phyloP scores from a whole-genome alignment of 2,329 filamentous ascomycete genomes.

The Phialocephala subalpina region DNA sequence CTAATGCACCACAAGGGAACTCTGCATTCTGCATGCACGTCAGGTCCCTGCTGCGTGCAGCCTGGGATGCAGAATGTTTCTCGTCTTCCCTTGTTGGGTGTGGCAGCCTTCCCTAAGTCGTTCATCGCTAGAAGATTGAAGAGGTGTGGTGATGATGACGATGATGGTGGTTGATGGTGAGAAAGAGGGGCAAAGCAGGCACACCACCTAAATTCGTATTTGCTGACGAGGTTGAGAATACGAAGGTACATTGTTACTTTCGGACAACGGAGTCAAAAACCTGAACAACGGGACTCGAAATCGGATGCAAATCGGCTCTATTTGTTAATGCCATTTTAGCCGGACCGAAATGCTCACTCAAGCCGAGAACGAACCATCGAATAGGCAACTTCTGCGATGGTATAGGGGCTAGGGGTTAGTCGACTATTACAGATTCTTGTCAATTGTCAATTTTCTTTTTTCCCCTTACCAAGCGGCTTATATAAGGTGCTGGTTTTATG shows the following conservation, averaged over 20 bases:
- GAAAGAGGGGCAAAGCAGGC: too few species aligned
- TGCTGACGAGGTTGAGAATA: too few species aligned
- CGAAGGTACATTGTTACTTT: too few species aligned
- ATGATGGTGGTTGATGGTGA: neutral
- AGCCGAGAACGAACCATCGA: neutral
- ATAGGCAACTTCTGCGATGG: neutral
- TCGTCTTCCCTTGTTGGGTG: neutral
- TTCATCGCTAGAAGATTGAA: neutral
- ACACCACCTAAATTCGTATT: too few species aligned
- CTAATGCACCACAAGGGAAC: conserved; percentile 1
- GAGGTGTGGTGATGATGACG: too few species aligned
- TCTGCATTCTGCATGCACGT: neutral
- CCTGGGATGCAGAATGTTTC: too few species aligned
- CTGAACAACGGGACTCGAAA: too few species aligned
- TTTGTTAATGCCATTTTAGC: too few species aligned
- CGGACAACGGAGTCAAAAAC: too few species aligned
- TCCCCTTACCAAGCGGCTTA: neutral
- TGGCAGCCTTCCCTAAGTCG: neutral
- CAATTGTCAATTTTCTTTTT: neutral
- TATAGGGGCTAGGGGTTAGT: neutral
- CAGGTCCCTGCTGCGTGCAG: neutral
- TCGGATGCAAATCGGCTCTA: conserved; percentile 2
- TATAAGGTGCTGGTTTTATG: neutral
- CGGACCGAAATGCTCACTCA: neutral
- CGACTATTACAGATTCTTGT: conserved; percentile 3